Base-by-base conservation (phyloP, 164 flowering plant species). In the Magnolia kwangsiensis region DNA sequence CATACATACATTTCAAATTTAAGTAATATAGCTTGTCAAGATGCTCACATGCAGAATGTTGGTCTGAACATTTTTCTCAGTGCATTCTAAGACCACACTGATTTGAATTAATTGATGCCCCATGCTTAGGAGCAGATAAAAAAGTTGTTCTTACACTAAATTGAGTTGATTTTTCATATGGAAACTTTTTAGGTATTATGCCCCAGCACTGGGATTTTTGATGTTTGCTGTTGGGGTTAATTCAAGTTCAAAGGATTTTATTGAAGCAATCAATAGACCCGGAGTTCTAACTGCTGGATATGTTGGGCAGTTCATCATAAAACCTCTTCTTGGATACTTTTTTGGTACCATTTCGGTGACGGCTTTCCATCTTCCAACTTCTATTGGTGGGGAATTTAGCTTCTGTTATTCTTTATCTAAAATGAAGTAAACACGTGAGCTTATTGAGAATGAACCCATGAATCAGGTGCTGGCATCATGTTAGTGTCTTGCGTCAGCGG, bases 221-320 rank as follows among this genome's bases (percentile, higher is more conserved):
- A 96, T 96, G 99, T 96, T 96, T 86, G 99, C 99, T 49, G 99
- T 96, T 76, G 99, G 97, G 74, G 88, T 93, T 63, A 96, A 96
- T 86, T 93, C 98, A 75, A 88, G 90, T 72, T 96, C 85, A 80
- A 90, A 89, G 78, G 99, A 96, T 84, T 93, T 96, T 79, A 74
- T 93, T 75, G 91, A 91, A 83, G 98, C 99, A 75, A 87, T 96
- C 80, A 86, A 84, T 7, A 88, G 90, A 81, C 97, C 99, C 45
- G 76, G 79, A 63, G 95, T 88, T 76, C 90, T 96, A 76, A 74
- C 87, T 55, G 91, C 92, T 72, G 99, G 98, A 77, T 96, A 89
- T 83, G 72, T 87, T 84, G 98, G 95, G 45, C 99, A 96, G 76
- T 93, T 87, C 72, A 72, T 90, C 14, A 77, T 96, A 75, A 96